A percentile compares a stretch with the other conserved stretches of the same genome.
Evolutionary conservation across 352 stramenopile genomes (phyloP).

Genomic region (Globisporangium yorkense): DNA sequence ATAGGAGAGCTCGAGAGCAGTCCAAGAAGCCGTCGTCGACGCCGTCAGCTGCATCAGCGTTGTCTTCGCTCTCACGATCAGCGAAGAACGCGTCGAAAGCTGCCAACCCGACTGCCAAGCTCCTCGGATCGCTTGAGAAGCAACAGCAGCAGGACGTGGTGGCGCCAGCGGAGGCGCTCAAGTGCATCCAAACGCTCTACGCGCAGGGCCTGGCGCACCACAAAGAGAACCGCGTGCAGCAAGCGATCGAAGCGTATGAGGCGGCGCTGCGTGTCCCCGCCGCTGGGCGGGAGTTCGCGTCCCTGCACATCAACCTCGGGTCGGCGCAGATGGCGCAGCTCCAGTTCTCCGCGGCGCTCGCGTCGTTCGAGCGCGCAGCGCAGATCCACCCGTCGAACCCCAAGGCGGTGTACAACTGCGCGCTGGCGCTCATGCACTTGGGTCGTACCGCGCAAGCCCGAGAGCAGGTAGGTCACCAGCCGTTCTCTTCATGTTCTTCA

Average conservation of each 20-base stretch:
- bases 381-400: slow-evolving; percentile 45
- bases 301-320: slow-evolving; percentile 63
- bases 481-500: background rate
- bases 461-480: slow-evolving; percentile 20
- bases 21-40: background rate
- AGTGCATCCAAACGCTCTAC: slow-evolving; percentile 44
- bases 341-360: slow-evolving; percentile 28
- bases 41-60: background rate
- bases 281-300: slow-evolving; percentile 39
- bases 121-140: background rate
- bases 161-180: slow-evolving; percentile 15
- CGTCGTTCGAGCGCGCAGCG: slow-evolving; percentile 31
- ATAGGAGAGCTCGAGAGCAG: background rate
- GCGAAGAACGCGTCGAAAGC: background rate
- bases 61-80: background rate
- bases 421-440: slow-evolving; percentile 43
- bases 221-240: slow-evolving; percentile 39
- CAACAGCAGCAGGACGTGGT: background rate
- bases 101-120: background rate
- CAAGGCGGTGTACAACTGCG: slow-evolving; percentile 58
- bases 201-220: slow-evolving; percentile 54
- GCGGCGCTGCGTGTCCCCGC: slow-evolving; percentile 28
- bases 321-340: slow-evolving; percentile 42
- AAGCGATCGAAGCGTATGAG: slow-evolving; percentile 47
- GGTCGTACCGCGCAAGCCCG: slow-evolving; percentile 17